Evolutionary conservation across 2,329 filamentous ascomycete genomes (phyloP).

Genomic region (Metarhizium robertsii): DNA sequence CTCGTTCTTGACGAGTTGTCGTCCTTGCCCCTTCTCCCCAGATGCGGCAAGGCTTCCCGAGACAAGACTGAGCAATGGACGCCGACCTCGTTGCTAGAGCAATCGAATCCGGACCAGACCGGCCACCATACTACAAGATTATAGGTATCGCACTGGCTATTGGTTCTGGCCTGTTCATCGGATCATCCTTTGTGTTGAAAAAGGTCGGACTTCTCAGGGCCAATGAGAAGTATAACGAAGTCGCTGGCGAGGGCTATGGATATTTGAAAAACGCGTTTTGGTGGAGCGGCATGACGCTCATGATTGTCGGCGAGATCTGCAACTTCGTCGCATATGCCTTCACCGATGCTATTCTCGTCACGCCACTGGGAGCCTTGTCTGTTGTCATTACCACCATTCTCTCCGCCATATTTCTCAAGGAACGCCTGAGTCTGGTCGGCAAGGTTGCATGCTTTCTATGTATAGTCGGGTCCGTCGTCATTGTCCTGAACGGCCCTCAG

Average conservation of each 20-base stretch:
- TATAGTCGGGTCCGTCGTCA: conserved; percentile 85
- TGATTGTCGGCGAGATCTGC: conserved; percentile 94
- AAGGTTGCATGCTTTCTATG: conserved; percentile 95
- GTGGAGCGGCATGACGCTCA: conserved; percentile 93
- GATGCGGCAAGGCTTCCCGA: background rate
- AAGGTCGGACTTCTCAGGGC: conserved; percentile 86
- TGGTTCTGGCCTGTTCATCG: conserved; percentile 85
- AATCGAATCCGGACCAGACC: background rate
- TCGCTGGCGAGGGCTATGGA: conserved; percentile 90
- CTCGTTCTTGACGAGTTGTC: background rate
- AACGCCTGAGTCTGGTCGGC: conserved; percentile 87
- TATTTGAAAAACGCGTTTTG: conserved; percentile 93
- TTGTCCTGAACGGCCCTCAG: conserved; percentile 84
- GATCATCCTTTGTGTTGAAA: conserved; percentile 89
- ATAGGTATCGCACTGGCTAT: conserved; percentile 82
- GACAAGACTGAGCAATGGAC: background rate
- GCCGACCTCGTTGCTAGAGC: background rate
- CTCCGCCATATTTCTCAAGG: conserved; percentile 91
- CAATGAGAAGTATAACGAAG: conserved; percentile 93
- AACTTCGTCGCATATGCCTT: conserved; percentile 98
- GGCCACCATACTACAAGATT: conserved; percentile 56
- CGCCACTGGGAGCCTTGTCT: conserved; percentile 79
- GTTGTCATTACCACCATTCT: conserved; percentile 89
- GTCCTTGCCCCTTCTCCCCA: background rate
- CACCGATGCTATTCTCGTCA: conserved; percentile 91